Base-by-base conservation (phyloP, 805 yeast species). In the Metschnikowia dekortorum region DNA sequence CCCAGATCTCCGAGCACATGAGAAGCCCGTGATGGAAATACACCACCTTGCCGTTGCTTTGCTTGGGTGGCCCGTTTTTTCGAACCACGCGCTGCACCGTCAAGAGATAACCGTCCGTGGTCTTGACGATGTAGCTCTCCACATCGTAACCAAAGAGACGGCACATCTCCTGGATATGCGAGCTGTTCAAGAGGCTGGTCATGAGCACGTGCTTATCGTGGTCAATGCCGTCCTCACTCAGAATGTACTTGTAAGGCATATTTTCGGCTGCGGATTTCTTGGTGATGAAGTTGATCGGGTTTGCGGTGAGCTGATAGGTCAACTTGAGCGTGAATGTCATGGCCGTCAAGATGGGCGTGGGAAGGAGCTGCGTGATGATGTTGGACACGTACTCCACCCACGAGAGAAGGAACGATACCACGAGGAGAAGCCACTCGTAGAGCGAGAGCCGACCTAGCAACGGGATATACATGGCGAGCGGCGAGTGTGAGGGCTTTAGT, bases 21-120 rank as follows among this genome's bases (percentile, higher is more conserved):
- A 92, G 73, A 46, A 92, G 72, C 0, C 98, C 98, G 62, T 92
- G 98, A 64, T 92, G 98, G 48, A 92, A 76, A 63, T 87, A 92
- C 0, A 87, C 87, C 1, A 85, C 84, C 47, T 79, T 75, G 0
- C 64, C 63, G 48, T 61, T 59, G 18, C 38, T 14, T 8, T 35
- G 35, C 11, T 44, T 26, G 7, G 14, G 13, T 7, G 28, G 11
- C 1, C 47, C 54, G 29, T 16, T 6, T 5, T 50, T 60, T 6
- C 81, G 80, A 10, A 62, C 61, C 2, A 89, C 74, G 43, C 96
- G 72, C 61, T 91, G 97, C 2, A 89, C 56, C 0, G 90, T 86
- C 29, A 91, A 71, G 18, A 88, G 61, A 61, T 88, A 91, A 33
- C 85, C 85, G 63, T 91, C 97, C 40, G 74, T 69, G 0, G 97